Conservation (phyloP, 1,284 basidiomycete genomes). For the Amylostereum chailletii region DNA sequence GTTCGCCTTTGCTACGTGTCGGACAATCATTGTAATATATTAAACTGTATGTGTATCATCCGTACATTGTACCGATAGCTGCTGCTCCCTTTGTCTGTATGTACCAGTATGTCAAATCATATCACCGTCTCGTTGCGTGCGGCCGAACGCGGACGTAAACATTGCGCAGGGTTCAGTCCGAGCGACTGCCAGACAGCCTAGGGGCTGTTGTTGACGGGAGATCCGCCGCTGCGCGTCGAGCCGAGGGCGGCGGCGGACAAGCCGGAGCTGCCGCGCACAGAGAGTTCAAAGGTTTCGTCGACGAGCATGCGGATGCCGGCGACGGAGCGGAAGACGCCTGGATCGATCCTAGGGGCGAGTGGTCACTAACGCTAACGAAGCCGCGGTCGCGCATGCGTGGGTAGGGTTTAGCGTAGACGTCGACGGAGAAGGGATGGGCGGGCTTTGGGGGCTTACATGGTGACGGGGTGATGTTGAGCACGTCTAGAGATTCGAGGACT, state of each 20-base stretch:
- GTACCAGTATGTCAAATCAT: too few species aligned
- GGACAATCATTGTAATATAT: too few species aligned
- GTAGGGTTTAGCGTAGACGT: too few species aligned
- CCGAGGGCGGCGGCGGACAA: conserved; percentile 63
- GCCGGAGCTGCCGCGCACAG: conserved; percentile 73
- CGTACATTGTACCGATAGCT: too few species aligned
- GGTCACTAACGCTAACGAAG: conserved; percentile 38
- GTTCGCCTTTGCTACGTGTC: too few species aligned
- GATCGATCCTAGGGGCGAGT: conserved; percentile 61
- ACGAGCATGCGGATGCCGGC: conserved; percentile 66
- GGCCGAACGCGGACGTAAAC: too few species aligned
- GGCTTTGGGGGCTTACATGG: conserved; percentile 40
- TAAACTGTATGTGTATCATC: too few species aligned
- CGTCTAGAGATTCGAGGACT: conserved; percentile 67
- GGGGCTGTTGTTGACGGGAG: conserved; percentile 27
- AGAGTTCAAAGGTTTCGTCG: conserved; percentile 76
- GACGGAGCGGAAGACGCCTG: conserved; percentile 71
- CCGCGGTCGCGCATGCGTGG: too few species aligned
- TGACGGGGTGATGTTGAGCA: conserved; percentile 64
- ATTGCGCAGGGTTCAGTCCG: conserved; percentile 53
- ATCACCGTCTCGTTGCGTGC: too few species aligned
- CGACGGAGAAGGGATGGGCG: conserved; percentile 14
- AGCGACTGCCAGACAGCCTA: conserved; percentile 55
- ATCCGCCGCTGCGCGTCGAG: conserved; percentile 38
- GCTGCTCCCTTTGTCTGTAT: too few species aligned